phyloP scores from a whole-genome alignment of 495 filamentous ascomycete species.

The Chaetomium tenue region DNA sequence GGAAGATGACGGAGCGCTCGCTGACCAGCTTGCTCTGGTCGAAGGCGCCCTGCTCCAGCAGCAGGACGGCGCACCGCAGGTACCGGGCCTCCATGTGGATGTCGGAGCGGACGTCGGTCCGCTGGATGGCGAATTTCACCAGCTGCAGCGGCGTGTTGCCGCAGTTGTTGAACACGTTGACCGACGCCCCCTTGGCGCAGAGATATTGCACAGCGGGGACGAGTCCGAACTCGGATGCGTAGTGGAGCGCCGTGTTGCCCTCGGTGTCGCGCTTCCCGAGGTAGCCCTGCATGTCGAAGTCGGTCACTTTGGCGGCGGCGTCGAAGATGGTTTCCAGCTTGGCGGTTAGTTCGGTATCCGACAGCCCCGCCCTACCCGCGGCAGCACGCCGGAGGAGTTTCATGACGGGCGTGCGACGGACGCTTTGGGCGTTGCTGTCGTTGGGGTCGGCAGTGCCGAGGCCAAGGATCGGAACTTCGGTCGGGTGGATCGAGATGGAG shows the following conservation, averaged over 20 bases:
- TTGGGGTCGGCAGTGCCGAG: conserved; percentile 12
- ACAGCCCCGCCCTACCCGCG: conserved; percentile 25
- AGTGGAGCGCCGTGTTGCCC: conserved; percentile 38
- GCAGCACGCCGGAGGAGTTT: conserved; percentile 31
- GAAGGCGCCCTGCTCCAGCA: conserved; percentile 36
- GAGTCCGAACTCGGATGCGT: conserved; percentile 38
- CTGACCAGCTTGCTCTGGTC: conserved; percentile 40
- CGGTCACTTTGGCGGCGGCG: conserved; percentile 24
- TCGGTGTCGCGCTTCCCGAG: conserved; percentile 38
- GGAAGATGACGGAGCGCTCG: conserved; percentile 33
- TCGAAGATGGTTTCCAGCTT: conserved; percentile 28
- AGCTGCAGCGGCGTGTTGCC: conserved; percentile 40
- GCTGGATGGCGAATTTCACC: conserved; percentile 39
- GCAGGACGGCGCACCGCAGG: conserved; percentile 35
- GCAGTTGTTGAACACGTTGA: conserved; percentile 41
- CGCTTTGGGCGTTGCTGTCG: conserved; percentile 27
- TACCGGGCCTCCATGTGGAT: conserved; percentile 41
- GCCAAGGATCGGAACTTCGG: not conserved
- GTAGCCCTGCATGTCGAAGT: conserved; percentile 22
- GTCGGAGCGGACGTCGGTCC: conserved; percentile 37
- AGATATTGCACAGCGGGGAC: conserved; percentile 35
- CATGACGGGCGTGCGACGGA: conserved; percentile 36
- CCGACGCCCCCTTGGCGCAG: conserved; percentile 26
- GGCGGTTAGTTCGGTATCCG: conserved; percentile 28
- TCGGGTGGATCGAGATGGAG: conserved; percentile 19